Evolutionary conservation across 2,329 filamentous ascomycete species (phyloP).

Genomic region (Penicillium hordei): DNA sequence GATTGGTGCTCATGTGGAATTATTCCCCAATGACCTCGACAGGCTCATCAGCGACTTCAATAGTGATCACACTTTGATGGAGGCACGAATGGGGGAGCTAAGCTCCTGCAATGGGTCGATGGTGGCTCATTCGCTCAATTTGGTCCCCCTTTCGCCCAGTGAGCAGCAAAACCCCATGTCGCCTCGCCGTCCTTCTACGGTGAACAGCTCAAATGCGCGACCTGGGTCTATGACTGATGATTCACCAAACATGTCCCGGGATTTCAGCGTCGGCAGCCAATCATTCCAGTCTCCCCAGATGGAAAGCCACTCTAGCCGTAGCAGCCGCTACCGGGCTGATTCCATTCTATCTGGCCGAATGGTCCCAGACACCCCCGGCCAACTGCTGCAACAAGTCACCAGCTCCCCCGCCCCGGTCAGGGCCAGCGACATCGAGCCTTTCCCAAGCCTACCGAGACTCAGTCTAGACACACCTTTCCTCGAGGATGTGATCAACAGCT

Average conservation of each 20-base stretch:
- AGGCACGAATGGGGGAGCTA: conserved; percentile 69
- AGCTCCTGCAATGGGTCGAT: conserved; percentile 73
- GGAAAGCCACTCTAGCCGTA: conserved; percentile 29
- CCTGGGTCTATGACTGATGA: conserved; percentile 64
- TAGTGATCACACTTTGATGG: conserved; percentile 73
- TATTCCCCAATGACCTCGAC: conserved; percentile 64
- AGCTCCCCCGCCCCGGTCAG: conserved; percentile 19
- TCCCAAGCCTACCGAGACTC: conserved; percentile 44
- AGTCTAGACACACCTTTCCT: conserved; percentile 49
- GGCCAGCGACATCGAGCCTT: conserved; percentile 28
- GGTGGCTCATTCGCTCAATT: conserved; percentile 58
- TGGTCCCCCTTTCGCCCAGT: conserved; percentile 59
- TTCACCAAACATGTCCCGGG: conserved; percentile 63
- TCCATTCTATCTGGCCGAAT: conserved; percentile 54
- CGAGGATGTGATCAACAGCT: conserved; percentile 39
- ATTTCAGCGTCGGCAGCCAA: conserved; percentile 66
- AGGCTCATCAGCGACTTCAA: conserved; percentile 78
- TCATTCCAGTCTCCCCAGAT: conserved; percentile 61
- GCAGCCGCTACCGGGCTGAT: conserved; percentile 54
- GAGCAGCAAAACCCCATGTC: conserved; percentile 34
- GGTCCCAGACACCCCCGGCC: conserved; percentile 54
- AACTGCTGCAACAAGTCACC: conserved; percentile 50
- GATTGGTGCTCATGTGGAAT: conserved; percentile 70
- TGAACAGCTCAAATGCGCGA: conserved; percentile 55
- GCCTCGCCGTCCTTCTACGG: conserved; percentile 51